A percentile compares a stretch with the other conserved stretches of the same genome.
phyloP scores from a whole-genome alignment of 1,139 yeast species.

The Suhomyces yuchorum region DNA sequence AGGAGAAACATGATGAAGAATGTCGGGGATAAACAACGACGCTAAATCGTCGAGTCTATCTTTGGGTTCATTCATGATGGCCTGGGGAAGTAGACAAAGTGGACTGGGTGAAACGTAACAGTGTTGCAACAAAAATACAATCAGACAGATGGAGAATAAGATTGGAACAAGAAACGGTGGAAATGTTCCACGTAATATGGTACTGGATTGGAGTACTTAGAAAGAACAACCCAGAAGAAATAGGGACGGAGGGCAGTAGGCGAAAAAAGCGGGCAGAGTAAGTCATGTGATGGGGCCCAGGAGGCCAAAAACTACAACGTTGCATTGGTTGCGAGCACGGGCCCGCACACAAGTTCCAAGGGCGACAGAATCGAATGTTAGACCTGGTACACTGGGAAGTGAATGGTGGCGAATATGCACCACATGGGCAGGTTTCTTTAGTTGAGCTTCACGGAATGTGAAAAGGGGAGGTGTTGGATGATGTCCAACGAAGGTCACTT shows the following conservation, averaged over 20 bases:
- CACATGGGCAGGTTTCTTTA: neutral
- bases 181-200: neutral
- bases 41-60: slow-evolving; percentile 45
- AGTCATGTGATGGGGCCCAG: slow-evolving; percentile 1
- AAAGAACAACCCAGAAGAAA: slow-evolving; percentile 1
- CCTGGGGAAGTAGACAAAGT: neutral
- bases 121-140: neutral
- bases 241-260: neutral
- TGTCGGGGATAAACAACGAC: slow-evolving; percentile 46
- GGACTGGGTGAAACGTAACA: neutral
- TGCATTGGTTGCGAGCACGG: neutral
- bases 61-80: slow-evolving; percentile 20
- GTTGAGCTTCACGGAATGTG: neutral
- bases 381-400: too few relatives aligned
- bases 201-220: neutral
- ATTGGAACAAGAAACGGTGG: neutral
- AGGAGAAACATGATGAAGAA: slow-evolving; percentile 30
- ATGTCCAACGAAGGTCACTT: neutral
- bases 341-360: neutral
- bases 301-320: slow-evolving; percentile 3
- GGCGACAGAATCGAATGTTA: neutral
- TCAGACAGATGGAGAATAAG: neutral
- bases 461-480: neutral
- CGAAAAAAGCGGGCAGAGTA: neutral
- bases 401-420: neutral